Percentiles rank a stretch among this genome's conserved stretches.
phyloP scores from a whole-genome alignment of 768 basidiomycete genomes.

The Auricularia sp. region DNA sequence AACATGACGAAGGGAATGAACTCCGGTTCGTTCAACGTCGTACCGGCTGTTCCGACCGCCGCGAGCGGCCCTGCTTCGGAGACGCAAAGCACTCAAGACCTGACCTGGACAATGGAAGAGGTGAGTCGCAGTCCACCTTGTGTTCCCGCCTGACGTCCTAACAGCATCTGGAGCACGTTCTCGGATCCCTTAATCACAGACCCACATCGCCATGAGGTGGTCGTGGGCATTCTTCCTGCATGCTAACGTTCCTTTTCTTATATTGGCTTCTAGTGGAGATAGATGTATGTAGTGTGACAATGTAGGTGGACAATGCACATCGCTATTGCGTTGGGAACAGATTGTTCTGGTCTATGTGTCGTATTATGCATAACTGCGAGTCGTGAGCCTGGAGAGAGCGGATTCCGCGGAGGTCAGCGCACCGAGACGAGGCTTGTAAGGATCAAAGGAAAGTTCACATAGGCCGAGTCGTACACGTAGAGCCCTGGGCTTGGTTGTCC shows the following conservation, averaged over 20 bases:
- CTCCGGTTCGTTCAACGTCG: constrained; percentile 74
- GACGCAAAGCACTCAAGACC: not conserved
- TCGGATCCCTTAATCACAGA: not conserved
- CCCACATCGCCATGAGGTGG: not conserved
- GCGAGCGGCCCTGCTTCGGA: not conserved
- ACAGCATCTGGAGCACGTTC: not conserved
- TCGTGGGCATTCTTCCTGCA: not conserved
- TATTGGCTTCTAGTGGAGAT: not conserved
- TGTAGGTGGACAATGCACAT: not conserved
- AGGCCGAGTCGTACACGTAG: not conserved
- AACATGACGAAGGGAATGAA: constrained; percentile 73
- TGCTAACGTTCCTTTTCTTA: not conserved
- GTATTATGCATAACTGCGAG: not conserved
- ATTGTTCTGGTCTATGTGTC: too few species aligned
- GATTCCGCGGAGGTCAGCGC: not conserved
- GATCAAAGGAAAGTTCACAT: not conserved
- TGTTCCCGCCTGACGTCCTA: not conserved
- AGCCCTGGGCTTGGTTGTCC: not conserved
- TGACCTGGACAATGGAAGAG: not conserved
- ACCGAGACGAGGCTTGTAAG: not conserved
- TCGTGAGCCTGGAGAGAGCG: not conserved
- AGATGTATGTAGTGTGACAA: not conserved
- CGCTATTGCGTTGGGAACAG: too few species aligned
- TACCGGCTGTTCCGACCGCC: constrained; percentile 24
- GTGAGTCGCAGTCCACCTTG: not conserved